Evolutionary conservation across 1,284 basidiomycete species (phyloP).

Genomic region (Cryptococcus sp.): DNA sequence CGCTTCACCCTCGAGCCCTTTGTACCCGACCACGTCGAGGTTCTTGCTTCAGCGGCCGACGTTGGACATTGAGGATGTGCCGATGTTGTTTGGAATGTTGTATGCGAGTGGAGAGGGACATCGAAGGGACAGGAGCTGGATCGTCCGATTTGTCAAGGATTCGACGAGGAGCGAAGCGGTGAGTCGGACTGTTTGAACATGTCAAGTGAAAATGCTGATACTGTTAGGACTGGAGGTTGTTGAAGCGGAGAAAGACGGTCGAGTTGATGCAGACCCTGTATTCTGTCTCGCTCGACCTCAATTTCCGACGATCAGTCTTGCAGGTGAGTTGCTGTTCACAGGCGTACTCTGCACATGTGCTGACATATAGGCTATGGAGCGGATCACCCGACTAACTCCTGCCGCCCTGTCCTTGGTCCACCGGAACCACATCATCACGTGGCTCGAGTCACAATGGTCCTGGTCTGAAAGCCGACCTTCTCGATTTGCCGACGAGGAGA

Average conservation of each 20-base stretch:
- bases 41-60: conserved; percentile 78
- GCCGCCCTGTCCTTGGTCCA: conserved; percentile 64
- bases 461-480: not conserved
- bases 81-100: conserved; percentile 76
- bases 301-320: conserved; percentile 57
- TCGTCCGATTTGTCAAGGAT: conserved; percentile 74
- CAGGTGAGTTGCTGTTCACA: conserved; percentile 54
- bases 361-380: conserved; percentile 57
- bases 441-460: conserved; percentile 46
- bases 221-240: conserved; percentile 67
- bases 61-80: conserved; percentile 70
- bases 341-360: not conserved
- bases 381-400: conserved; percentile 60
- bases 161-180: conserved; percentile 59
- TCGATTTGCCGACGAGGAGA: conserved; percentile 5
- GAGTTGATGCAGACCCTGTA: conserved; percentile 76
- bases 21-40: conserved; percentile 70
- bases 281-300: conserved; percentile 56
- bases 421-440: conserved; percentile 62
- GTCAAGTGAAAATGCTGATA: not conserved
- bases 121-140: conserved; percentile 82
- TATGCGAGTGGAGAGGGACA: conserved; percentile 67
- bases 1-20: conserved; percentile 71
- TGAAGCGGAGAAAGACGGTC: conserved; percentile 79
- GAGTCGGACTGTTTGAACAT: conserved; percentile 12